Evolutionary conservation across 441 rosid genomes (phyloP).

Genomic region (Monsonia emarginata): DNA sequence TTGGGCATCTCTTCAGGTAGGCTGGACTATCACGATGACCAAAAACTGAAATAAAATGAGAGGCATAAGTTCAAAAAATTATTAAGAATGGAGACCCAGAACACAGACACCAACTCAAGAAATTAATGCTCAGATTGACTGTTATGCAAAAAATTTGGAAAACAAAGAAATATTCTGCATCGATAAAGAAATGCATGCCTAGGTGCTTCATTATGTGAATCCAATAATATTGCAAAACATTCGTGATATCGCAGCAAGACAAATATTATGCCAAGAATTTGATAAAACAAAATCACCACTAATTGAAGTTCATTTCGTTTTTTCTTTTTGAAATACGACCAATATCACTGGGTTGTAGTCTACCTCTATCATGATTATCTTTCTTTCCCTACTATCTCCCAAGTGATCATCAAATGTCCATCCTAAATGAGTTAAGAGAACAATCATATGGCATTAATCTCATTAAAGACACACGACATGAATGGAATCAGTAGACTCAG

Average conservation of each 20-base stretch:
- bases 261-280: background rate
- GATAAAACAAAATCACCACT: background rate
- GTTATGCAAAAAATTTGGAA: background rate
- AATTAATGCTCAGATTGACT: background rate
- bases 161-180: background rate
- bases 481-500: no score
- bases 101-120: background rate
- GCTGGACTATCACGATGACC: slow-evolving; percentile 73
- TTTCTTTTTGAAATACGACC: background rate
- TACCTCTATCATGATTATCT: background rate
- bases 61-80: slow-evolving; percentile 5
- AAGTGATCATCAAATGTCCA: background rate
- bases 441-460: background rate
- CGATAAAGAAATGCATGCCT: no score
- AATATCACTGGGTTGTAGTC: no score
- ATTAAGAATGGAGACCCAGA: background rate
- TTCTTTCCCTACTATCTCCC: background rate
- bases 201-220: no score
- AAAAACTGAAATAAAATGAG: slow-evolving; percentile 45
- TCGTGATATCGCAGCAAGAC: background rate
- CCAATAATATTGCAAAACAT: background rate
- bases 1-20: slow-evolving; percentile 55
- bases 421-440: background rate
- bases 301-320: background rate
- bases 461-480: background rate